A percentile compares a stretch with the other conserved stretches of the same genome.
phyloP scores from a whole-genome alignment of 495 filamentous ascomycete species.

The Thermothielavioides terrestris region DNA sequence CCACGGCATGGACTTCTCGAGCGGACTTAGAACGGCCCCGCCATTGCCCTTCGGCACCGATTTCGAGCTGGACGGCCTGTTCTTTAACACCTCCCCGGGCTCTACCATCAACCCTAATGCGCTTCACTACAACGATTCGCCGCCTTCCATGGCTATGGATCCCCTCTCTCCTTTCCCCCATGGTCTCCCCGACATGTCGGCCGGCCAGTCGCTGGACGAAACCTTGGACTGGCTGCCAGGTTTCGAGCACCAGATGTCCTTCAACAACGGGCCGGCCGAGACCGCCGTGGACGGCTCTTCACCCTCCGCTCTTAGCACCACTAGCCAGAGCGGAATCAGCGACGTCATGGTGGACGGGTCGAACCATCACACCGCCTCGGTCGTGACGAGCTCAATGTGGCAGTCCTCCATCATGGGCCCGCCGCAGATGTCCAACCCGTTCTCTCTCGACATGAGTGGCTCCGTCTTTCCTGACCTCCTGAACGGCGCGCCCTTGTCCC shows the following conservation, averaged over 20 bases:
- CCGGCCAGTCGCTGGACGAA: constrained; percentile 59
- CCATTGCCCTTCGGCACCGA: constrained; percentile 61
- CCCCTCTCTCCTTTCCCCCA: constrained; percentile 66
- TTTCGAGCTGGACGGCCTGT: constrained; percentile 65
- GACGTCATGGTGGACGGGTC: constrained; percentile 86
- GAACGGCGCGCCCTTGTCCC: constrained; percentile 52
- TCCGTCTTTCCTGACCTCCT: constrained; percentile 52
- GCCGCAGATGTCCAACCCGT: constrained; percentile 50
- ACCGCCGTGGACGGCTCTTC: constrained; percentile 86
- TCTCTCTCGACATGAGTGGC: constrained; percentile 50
- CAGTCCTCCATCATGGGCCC: constrained; percentile 57
- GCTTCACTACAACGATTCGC: constrained; percentile 83
- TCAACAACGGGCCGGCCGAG: constrained; percentile 57
- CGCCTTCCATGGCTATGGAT: constrained; percentile 62
- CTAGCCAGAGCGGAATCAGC: constrained; percentile 84
- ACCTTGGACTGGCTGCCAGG: constrained; percentile 78
- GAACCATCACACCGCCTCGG: constrained; percentile 45
- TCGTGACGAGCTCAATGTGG: constrained; percentile 50
- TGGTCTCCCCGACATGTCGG: constrained; percentile 51
- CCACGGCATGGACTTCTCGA: constrained; percentile 46
- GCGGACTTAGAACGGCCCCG: constrained; percentile 71
- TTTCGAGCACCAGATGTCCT: constrained; percentile 68
- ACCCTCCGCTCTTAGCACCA: constrained; percentile 87
- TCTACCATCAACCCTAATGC: constrained; percentile 92
- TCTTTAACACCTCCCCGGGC: constrained; percentile 52